These are phyloP conservation scores for Cornus suecica DNA, from an alignment of 148 eudicot species.

Conservation along the genomic window DNA sequence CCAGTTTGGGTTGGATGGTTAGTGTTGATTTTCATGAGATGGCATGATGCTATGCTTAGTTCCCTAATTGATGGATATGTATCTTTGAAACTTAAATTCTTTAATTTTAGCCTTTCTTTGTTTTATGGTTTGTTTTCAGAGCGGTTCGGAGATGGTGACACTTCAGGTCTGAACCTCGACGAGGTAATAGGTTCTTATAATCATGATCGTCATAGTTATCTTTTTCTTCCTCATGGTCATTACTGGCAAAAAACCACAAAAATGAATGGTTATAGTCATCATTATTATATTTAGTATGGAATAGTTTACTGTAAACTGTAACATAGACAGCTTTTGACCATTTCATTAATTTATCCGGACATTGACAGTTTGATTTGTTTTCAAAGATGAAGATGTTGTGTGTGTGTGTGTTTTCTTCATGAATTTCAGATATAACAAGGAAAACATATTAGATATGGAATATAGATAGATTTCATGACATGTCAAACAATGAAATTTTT, in stretches of 20 bases:
- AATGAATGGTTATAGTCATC: neutral
- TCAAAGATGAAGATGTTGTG: neutral
- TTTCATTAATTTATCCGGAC: neutral
- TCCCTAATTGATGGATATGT: neutral
- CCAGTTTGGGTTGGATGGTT: constrained; percentile 91
- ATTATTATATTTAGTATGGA: neutral
- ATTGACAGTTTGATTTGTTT: neutral
- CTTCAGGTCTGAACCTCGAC: constrained; percentile 86
- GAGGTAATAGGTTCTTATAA: constrained; percentile 48
- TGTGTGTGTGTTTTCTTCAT: neutral
- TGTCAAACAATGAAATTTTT: too few species aligned
- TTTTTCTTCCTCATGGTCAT: neutral
- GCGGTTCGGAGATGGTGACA: constrained; percentile 97
- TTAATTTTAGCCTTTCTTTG: neutral
- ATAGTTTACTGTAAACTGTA: neutral
- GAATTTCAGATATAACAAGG: too few species aligned
- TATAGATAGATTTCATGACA: too few species aligned
- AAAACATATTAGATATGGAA: too few species aligned
- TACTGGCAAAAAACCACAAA: too few species aligned
- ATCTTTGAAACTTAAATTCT: neutral
- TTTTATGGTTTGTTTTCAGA: constrained; percentile 41
- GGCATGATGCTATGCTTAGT: neutral
- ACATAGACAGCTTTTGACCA: neutral
- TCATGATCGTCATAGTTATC: neutral
- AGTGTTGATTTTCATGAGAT: constrained; percentile 27